These are phyloP conservation scores for Fusarium secorum DNA, from an alignment of 2,329 filamentous ascomycete species.

Conservation along the genomic window DNA sequence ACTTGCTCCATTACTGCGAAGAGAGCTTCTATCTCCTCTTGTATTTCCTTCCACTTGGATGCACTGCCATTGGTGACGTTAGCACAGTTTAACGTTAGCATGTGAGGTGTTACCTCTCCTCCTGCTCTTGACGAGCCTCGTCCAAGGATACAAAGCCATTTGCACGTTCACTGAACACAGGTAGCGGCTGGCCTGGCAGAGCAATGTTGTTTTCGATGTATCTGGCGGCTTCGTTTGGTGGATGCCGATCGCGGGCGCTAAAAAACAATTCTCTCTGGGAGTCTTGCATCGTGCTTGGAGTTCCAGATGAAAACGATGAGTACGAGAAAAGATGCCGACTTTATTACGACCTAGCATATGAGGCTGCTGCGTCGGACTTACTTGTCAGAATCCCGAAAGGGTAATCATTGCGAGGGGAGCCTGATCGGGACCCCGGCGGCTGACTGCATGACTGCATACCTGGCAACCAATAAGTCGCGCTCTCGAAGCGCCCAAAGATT, in stretches of 20 bases:
- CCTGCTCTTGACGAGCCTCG: not conserved
- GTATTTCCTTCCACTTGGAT: not conserved
- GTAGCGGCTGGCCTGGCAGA: not conserved
- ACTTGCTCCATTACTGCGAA: not conserved
- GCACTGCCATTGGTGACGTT: not conserved
- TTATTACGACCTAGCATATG: not conserved
- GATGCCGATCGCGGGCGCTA: not conserved
- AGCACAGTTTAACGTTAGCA: not conserved
- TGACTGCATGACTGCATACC: not conserved
- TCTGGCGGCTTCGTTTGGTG: not conserved
- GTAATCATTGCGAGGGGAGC: not conserved
- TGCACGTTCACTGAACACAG: not conserved
- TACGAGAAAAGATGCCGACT: not conserved
- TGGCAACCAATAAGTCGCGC: too few relatives aligned
- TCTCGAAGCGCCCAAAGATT: too few relatives aligned
- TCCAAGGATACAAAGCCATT: not conserved
- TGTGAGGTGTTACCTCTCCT: not conserved
- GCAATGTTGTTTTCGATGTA: not conserved
- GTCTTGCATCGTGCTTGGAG: not conserved
- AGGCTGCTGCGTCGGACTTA: not conserved
- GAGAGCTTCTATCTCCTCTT: not conserved
- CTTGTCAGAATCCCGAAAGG: not conserved
- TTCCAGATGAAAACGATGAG: not conserved
- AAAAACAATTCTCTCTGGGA: not conserved
- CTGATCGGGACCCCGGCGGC: not conserved